Percentiles rank a stretch among this genome's conserved stretches.
phyloP scores from a whole-genome alignment of 495 filamentous ascomycete genomes.

The Amphirosellinia nigrospora region DNA sequence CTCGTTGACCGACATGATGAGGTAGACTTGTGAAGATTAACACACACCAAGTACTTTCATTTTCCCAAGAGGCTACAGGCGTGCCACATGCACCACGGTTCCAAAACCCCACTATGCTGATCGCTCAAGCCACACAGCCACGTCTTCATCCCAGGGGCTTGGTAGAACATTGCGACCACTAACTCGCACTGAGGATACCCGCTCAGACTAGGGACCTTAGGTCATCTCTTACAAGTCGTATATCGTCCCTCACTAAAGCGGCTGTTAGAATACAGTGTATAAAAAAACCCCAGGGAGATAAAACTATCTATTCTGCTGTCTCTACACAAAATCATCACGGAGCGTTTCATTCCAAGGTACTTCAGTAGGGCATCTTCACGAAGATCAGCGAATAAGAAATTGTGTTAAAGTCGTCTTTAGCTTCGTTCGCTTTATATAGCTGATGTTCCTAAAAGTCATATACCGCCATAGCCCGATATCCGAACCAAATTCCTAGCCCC shows the following conservation, averaged over 20 bases:
- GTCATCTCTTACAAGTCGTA: too few relatives aligned
- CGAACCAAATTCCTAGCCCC: constrained; percentile 4
- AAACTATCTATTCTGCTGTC: too few relatives aligned
- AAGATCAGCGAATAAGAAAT: background rate
- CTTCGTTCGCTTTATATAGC: background rate
- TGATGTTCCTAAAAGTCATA: background rate
- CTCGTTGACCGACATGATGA: constrained; percentile 38
- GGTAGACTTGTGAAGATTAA: background rate
- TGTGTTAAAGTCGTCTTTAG: background rate
- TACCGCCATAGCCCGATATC: background rate
- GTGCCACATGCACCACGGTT: background rate
- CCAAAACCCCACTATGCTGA: background rate
- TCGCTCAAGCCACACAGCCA: constrained; percentile 22
- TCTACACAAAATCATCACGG: background rate
- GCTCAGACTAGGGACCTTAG: too few relatives aligned
- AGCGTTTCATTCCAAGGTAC: background rate
- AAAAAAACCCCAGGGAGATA: too few relatives aligned
- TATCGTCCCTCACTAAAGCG: too few relatives aligned
- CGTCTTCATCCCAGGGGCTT: background rate
- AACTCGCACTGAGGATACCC: background rate
- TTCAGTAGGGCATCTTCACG: background rate
- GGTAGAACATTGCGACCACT: background rate
- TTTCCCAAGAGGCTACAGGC: background rate
- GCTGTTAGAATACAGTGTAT: too few relatives aligned
- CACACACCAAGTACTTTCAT: background rate